Evolutionary conservation across 2,329 filamentous ascomycete genomes (phyloP), one percentile per base, ranked within the genome.

Genomic region (Bipolaris zeicola): DNA sequence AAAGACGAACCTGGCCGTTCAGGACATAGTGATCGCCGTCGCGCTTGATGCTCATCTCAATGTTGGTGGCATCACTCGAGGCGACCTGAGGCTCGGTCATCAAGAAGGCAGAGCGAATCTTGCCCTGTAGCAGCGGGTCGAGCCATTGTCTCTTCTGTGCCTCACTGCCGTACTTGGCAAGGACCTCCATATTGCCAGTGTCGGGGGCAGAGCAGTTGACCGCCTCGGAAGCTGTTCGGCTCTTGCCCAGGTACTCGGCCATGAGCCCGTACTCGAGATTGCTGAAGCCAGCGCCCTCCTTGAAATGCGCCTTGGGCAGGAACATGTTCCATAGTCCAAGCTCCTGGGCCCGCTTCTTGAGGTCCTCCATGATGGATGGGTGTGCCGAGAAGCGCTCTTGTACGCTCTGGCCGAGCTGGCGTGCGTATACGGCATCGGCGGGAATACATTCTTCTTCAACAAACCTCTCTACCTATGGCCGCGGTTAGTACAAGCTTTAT

Each of bases 301-400:
- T 91, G 84, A 97, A 98, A 80, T 97, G 93, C 69, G 89, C 92
- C 81, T 90, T 94, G 63, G 95, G 91, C 66, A 99, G 79, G 83
- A 99, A 99, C 89, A 99, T 90, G 80, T 99, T 99, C 95, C 95
- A 99, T 43, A 99, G 83, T 1, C 94, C 95, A 24, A 96, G 84
- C 67, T 89, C 84, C 72, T 83, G 85, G 42, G 94, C 95, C 77
- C 92, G 90, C 63, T 79, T 81, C 84, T 98, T 98, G 68, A 99
- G 85, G 52, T 95, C 89, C 66, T 99, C 95, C 60, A 99, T 85
- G 68, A 98, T 83, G 39, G 83, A 75, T 0, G 95, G 94, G 75
- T 96, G 90, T 26, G 72, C 61, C 64, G 89, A 85, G 89, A 94
- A 98, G 81, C 94, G 87, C 60, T 85, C 79, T 47, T 88, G 83